phyloP scores from a whole-genome alignment of 2,329 filamentous ascomycete genomes.

The Apiospora arundinis region DNA sequence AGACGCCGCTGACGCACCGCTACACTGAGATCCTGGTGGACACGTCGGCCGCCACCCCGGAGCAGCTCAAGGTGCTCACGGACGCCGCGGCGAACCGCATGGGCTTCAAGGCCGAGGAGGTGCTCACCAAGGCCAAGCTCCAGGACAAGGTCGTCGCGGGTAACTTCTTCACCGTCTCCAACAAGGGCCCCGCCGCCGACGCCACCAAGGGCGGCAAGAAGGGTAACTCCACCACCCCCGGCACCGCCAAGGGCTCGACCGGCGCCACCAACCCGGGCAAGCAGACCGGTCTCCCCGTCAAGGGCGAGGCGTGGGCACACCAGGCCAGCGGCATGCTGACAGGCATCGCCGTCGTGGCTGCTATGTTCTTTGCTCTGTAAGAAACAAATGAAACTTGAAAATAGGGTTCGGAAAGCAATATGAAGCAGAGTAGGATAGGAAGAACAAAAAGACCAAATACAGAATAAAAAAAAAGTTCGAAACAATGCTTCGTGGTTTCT shows the following conservation, averaged over 20 bases:
- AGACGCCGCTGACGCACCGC: constrained; percentile 38
- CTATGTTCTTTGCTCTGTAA: constrained; percentile 35
- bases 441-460: not conserved
- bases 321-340: constrained; percentile 33
- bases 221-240: constrained; percentile 25
- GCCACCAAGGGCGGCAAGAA: constrained; percentile 20
- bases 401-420: not conserved
- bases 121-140: constrained; percentile 37
- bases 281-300: constrained; percentile 27
- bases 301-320: constrained; percentile 29
- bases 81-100: constrained; percentile 34
- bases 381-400: not conserved
- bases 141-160: constrained; percentile 41
- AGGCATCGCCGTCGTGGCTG: constrained; percentile 32
- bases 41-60: constrained; percentile 35
- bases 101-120: constrained; percentile 34
- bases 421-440: not conserved
- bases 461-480: not conserved
- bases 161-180: constrained; percentile 44
- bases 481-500: not conserved
- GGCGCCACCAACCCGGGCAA: constrained; percentile 28
- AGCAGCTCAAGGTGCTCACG: constrained; percentile 34
- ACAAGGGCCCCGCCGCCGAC: constrained; percentile 32
- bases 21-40: constrained; percentile 42
- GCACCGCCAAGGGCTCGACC: constrained; percentile 28